These are phyloP conservation scores for Trichoderma hamatum DNA, from an alignment of 2,329 filamentous ascomycete genomes.

Conservation along the genomic window DNA sequence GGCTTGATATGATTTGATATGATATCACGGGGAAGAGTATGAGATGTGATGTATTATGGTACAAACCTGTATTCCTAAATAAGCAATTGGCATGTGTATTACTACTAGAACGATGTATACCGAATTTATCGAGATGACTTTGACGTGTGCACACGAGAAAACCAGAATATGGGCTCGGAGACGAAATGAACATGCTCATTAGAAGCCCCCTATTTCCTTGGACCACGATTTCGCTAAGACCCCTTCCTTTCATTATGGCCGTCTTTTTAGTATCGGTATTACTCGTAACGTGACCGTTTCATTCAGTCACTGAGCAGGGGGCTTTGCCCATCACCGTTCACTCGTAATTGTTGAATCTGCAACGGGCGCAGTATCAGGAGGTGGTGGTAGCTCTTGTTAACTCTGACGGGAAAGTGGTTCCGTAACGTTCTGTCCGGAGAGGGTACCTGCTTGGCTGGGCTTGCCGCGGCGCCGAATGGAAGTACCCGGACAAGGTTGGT, in stretches of 20 bases:
- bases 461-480: not conserved
- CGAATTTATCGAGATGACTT: conserved; percentile 10
- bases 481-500: conserved; percentile 2
- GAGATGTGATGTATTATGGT: not conserved
- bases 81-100: conserved; percentile 18
- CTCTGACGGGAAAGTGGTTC: not conserved
- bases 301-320: conserved; percentile 8
- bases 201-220: conserved; percentile 3
- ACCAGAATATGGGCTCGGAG: not conserved
- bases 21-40: conserved; percentile 14
- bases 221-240: not conserved
- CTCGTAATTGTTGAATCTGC: not conserved
- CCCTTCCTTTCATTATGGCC: conserved; percentile 2
- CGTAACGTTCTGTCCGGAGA: not conserved
- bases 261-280: not conserved
- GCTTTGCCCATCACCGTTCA: not conserved
- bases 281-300: conserved; percentile 14
- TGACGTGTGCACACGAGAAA: not conserved
- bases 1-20: not conserved
- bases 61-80: not conserved
- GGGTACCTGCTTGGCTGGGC: not conserved
- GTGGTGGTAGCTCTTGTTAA: not conserved
- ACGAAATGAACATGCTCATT: conserved; percentile 23
- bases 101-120: conserved; percentile 13
- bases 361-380: not conserved